Evolutionary conservation across 106 monocot genomes (phyloP), one percentile per base, ranked within the genome.

Genomic region (Dendrobium nobile): DNA sequence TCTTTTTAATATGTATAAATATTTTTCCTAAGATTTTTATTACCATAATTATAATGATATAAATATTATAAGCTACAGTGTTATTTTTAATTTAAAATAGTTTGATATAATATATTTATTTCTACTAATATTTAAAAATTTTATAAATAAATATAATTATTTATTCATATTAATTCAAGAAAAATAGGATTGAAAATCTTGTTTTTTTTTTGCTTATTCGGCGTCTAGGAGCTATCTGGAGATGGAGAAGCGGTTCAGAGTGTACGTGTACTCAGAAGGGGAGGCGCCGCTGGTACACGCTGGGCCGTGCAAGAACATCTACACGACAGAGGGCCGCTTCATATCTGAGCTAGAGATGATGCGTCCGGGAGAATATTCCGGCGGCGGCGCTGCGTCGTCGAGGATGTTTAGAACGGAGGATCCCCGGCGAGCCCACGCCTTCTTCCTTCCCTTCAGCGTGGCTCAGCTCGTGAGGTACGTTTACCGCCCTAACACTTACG

Each of bases 361-460:
- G 79, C 9, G 41, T 45, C 80, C 48, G 13, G 6, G 19, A 19
- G 22, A 61, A 61, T 19, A 19, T 5, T 37, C 31, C 7, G 31
- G 31, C 31, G 47, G 4, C 28, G 80, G 58, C 75, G 19, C 7
- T 9, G 16, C 1, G 33, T 5, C 28, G 80, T 3, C 68, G 87
- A 11, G 51, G 13, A 51, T 51, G 10, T 0, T 51, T 3, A 44
- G 89, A 78, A 86, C 91, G 9, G 13, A 43, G 56, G 80, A 94
- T 70, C 82, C 91, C 1, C 24, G 24, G 0, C 24, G 70, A n/a
- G 94, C 94, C 11, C 89, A 89, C 72, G 81, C 78, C 48, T 90
- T 88, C 88, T 94, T 89, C 88, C 83, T 94, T 7, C 94, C 91
- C 6, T 89, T 94, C 79, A 94, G 89, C 72, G 83, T 94, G 31